Evolutionary conservation across 2,329 filamentous ascomycete genomes (phyloP), one percentile per base, ranked within the genome.

Genomic region (Verticillium nonalfalfae): DNA sequence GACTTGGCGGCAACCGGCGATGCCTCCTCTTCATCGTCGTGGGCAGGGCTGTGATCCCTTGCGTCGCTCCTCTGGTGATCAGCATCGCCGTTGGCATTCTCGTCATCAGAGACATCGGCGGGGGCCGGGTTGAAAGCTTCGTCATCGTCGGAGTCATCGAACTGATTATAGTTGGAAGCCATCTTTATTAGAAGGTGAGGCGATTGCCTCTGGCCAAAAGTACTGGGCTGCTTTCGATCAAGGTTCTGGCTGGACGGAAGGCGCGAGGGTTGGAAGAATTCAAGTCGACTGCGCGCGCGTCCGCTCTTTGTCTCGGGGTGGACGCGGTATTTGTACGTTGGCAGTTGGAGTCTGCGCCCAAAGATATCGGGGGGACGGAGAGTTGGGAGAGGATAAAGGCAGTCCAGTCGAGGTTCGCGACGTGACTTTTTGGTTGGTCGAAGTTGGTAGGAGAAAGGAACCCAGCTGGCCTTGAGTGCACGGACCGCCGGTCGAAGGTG

Each of bases 81-180:
- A n/a, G 52, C 64, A 15, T 75, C 74, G 6, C 77, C 75, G 3
- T 76, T 77, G 39, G 73, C 76, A 26, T 79, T 82, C 63, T 92
- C 90, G 58, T 86, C 87, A 66, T 94, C 91, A 3, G 90, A 95
- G 38, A 85, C 71, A 62, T 91, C 85, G 63, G 85, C 89, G 21
- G 89, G 88, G 57, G 83, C 86, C 58, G 93, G 93, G 74, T 97
- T 96, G 82, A 97, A 97, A 73, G 94, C 90, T 63, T 90, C 88
- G 68, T 96, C 93, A 58, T 95, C 91, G 61, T 91, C 89, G 63
- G 85, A 88, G 64, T 88, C 85, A 69, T 85, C 81, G 70, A 79
- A 82, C 64, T 79, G 78, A 63, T 78, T 74, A 67, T 70, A 74
- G 69, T 76, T 78, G 50, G 76, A 75, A 63, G 79, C 76, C 81